Conservation (phyloP, 208 protist genomes). For the Leishmania major region DNA sequence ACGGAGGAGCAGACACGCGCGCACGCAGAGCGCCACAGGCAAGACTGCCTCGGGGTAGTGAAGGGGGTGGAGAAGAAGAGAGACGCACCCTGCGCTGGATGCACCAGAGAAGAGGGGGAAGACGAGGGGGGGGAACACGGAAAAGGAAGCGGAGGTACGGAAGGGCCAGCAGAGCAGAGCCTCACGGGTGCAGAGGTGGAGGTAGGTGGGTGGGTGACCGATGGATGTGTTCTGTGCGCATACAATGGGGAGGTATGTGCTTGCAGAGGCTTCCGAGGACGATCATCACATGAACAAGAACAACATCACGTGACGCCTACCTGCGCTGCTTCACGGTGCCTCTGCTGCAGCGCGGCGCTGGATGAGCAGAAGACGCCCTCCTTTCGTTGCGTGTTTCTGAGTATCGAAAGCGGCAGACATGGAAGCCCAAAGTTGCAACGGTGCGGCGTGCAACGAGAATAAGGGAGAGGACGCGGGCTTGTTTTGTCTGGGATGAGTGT, state of each 20-base stretch:
- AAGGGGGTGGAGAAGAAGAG: neutral
- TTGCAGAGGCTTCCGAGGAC: neutral
- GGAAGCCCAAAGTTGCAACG: neutral
- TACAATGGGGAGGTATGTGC: neutral
- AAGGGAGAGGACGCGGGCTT: neutral
- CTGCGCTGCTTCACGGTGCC: neutral
- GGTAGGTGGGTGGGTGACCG: neutral
- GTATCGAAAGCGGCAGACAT: neutral
- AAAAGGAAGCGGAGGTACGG: neutral
- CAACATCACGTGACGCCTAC: neutral
- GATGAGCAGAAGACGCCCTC: neutral
- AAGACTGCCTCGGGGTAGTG: neutral
- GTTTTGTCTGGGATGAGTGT: neutral
- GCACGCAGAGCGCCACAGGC: neutral
- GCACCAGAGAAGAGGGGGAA: conserved; percentile 10
- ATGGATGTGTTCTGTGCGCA: neutral
- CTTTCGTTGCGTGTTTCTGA: neutral
- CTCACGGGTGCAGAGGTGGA: conserved; percentile 1
- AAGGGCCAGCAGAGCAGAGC: conserved; percentile 11
- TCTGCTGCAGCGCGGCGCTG: neutral
- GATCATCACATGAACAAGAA: neutral
- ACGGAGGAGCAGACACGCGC: neutral
- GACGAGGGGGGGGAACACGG: conserved; percentile 1
- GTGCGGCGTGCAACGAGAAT: neutral
- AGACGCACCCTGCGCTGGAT: neutral